Evolutionary conservation across 2,329 filamentous ascomycete species (phyloP), one percentile per base, ranked within the genome.

Genomic region (Xylariaceae sp.): DNA sequence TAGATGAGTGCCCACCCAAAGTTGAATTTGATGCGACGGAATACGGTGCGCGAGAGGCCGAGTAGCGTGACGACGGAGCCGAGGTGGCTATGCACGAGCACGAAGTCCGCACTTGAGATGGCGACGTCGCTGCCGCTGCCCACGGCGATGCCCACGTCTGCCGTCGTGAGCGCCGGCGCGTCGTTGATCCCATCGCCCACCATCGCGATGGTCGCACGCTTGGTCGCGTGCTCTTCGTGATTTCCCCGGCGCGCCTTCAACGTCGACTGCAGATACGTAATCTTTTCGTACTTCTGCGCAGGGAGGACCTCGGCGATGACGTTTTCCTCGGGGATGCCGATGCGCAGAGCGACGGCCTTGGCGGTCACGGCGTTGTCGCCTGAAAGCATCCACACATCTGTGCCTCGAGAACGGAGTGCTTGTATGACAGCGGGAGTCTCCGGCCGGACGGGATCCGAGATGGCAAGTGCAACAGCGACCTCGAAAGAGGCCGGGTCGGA

Each of bases 161-260:
- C 87, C 16, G 79, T 81, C 4, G 85, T 79, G 28, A 95, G 77
- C 6, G 89, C 89, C 0, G 89, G 88, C 0, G 87, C 83, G 67
- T 95, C 89, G 64, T 95, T 95, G 67, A 93, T 89, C 52, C 89
- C 89, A 60, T 94, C 89, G 42, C 89, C 89, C 4, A 93, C 83
- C 79, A 95, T 94, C 52, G 86, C 89, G 4, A 95, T 78, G 38
- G 66, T 72, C 8, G 73, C 72, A 4, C 75, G 71, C 6, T 62
- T 62, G 19, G 28, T 37, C 1, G 44, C n/a, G 9, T 52, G 38
- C 15, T 54, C 55, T 13, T 28, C 19, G 17, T 36, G 19, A 15
- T 38, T 40, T 4, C 52, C 51, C 15, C 37, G 42, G 9, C 59
- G 50, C 3, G 65, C 63, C 45, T 70, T 67, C 24, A 75, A 60